Conservation (phyloP, 805 yeast species). For the Nakazawaea ishiwadae region DNA sequence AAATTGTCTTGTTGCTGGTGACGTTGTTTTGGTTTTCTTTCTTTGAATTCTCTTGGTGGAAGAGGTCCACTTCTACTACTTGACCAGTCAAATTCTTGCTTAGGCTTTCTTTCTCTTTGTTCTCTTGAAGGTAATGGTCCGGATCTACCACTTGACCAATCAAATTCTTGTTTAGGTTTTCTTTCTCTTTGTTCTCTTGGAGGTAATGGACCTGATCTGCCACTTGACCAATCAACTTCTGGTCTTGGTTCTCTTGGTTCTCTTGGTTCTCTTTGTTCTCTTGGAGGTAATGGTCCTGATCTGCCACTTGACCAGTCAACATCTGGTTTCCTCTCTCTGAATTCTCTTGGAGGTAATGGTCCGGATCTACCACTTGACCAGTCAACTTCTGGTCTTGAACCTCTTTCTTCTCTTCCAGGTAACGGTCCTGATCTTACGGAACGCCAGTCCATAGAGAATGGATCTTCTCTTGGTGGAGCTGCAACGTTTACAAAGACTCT, state of each 20-base stretch:
- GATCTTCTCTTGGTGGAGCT: constrained; percentile 46
- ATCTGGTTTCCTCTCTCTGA: constrained; percentile 40
- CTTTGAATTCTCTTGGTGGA: constrained; percentile 19
- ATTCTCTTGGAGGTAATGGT: constrained; percentile 31
- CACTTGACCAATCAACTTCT: constrained; percentile 40
- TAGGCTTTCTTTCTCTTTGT: constrained; percentile 16
- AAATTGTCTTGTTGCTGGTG: constrained; percentile 15
- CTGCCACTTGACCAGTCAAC: constrained; percentile 57
- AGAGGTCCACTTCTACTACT: constrained; percentile 20
- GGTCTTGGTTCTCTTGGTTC: constrained; percentile 26
- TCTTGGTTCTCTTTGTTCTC: constrained; percentile 25
- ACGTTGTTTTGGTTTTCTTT: constrained; percentile 16
- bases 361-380: constrained; percentile 47
- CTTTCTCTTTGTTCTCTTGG: constrained; percentile 22
- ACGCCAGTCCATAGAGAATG: constrained; percentile 34
- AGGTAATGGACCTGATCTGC: constrained; percentile 32
- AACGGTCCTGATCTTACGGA: constrained; percentile 16
- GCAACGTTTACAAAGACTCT: constrained; percentile 53
- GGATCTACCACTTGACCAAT: constrained; percentile 38
- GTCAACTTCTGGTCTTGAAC: constrained; percentile 38
- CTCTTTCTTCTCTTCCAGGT: constrained; percentile 8
- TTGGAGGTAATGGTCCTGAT: constrained; percentile 18
- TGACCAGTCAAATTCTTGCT: constrained; percentile 5
- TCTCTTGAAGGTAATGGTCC: constrained; percentile 23
- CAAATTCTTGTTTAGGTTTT: constrained; percentile 27